phyloP scores from a whole-genome alignment of 495 filamentous ascomycete species.

The Neurospora tetraspora region DNA sequence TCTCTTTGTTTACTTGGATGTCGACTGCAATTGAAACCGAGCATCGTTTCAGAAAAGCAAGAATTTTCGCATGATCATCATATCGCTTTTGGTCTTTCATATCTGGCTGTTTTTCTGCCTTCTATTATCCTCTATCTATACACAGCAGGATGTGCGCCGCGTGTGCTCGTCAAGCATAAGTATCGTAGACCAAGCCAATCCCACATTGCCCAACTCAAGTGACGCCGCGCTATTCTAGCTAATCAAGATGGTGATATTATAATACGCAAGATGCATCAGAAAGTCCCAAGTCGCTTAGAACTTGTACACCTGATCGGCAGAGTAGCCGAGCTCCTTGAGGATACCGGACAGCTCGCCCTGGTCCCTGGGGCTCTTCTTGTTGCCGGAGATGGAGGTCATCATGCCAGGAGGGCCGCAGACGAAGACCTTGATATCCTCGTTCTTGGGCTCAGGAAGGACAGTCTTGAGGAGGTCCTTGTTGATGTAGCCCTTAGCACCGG shows the following conservation, averaged over 20 bases:
- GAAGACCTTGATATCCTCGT: slow-evolving; percentile 86
- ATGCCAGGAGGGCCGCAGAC: slow-evolving; percentile 80
- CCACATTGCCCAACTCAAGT: neutral
- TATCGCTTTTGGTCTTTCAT: neutral
- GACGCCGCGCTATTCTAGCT: neutral
- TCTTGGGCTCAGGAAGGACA: slow-evolving; percentile 80
- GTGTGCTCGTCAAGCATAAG: neutral
- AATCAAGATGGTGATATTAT: neutral
- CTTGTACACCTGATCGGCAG: slow-evolving; percentile 92
- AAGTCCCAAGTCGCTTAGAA: slow-evolving; percentile 44
- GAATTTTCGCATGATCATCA: neutral
- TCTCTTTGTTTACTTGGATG: neutral
- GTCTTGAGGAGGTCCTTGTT: slow-evolving; percentile 86
- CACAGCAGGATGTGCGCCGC: neutral
- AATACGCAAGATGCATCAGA: neutral
- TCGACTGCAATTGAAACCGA: neutral
- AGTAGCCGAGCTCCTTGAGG: slow-evolving; percentile 86
- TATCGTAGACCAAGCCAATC: neutral
- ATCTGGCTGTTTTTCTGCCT: neutral
- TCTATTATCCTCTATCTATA: neutral
- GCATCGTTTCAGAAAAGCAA: neutral
- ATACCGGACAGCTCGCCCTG: slow-evolving; percentile 82
- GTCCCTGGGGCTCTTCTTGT: slow-evolving; percentile 79
- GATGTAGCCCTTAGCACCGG: slow-evolving; percentile 64
- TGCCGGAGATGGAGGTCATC: slow-evolving; percentile 87